Evolutionary conservation across 257 asterid species (phyloP).

Genomic region (Eustoma russellianum): DNA sequence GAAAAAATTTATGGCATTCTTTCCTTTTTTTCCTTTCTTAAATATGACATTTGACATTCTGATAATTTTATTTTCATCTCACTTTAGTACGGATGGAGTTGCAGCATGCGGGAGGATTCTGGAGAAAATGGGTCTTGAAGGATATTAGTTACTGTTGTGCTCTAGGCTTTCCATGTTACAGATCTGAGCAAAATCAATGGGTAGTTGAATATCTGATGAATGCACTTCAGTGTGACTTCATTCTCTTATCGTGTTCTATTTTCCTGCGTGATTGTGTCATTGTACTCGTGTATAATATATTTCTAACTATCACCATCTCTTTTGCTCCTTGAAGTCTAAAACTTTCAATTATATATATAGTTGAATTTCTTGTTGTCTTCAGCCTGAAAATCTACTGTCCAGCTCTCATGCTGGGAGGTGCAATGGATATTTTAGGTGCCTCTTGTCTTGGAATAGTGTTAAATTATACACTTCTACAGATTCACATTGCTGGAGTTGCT

Average conservation of each 20-base stretch:
- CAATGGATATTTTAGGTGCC: too few relatives aligned
- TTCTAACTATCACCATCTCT: too few relatives aligned
- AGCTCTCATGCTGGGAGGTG: too few relatives aligned
- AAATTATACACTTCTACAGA: too few relatives aligned
- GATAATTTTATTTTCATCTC: constrained; percentile 13
- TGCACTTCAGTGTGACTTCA: neutral
- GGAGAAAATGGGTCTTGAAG: constrained; percentile 91
- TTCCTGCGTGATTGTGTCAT: neutral
- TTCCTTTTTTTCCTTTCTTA: neutral
- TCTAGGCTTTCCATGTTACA: neutral
- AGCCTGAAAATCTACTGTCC: too few relatives aligned
- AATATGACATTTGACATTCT: too few relatives aligned
- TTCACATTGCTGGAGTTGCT: too few relatives aligned
- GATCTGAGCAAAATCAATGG: neutral
- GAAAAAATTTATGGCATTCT: neutral
- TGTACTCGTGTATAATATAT: neutral
- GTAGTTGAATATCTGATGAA: neutral
- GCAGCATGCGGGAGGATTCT: too few relatives aligned
- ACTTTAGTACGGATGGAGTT: constrained; percentile 76
- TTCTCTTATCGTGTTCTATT: neutral
- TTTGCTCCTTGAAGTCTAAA: too few relatives aligned
- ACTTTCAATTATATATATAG: too few relatives aligned
- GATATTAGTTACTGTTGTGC: constrained; percentile 66
- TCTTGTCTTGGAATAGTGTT: too few relatives aligned
- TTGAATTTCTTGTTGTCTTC: too few relatives aligned